phyloP scores from a whole-genome alignment of 106 monocot genomes.

The Chionographis japonica region DNA sequence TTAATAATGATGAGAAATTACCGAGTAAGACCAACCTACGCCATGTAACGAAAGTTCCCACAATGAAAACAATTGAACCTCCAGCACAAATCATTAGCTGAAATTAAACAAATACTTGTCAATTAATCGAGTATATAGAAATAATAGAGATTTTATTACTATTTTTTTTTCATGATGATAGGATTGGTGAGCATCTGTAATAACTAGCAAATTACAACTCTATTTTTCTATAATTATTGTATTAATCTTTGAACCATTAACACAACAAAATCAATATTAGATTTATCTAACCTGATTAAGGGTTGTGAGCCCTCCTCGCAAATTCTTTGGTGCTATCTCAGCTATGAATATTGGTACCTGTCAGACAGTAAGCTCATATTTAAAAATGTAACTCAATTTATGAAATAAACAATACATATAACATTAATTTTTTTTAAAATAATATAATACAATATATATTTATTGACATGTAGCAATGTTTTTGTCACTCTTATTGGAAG shows the following conservation, averaged over 20 bases:
- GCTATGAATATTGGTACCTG: slow-evolving; percentile 73
- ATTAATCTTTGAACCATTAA: not conserved
- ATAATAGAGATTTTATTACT: too few relatives aligned
- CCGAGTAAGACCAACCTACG: slow-evolving; percentile 36
- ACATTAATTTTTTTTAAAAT: too few relatives aligned
- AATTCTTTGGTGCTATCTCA: slow-evolving; percentile 72
- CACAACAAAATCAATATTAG: not conserved
- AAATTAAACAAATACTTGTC: not conserved
- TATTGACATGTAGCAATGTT: too few relatives aligned
- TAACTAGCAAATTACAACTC: not conserved
- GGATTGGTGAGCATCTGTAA: too few relatives aligned
- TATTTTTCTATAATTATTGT: not conserved
- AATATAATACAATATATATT: too few relatives aligned
- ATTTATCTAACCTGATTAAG: slow-evolving; percentile 41
- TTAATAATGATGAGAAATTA: slow-evolving; percentile 5
- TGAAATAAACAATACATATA: too few relatives aligned
- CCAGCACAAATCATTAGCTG: slow-evolving; percentile 57
- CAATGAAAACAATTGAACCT: slow-evolving; percentile 32
- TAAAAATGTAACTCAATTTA: too few relatives aligned
- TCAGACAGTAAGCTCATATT: not conserved
- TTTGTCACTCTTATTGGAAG: too few relatives aligned
- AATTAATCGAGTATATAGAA: too few relatives aligned
- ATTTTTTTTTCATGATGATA: too few relatives aligned
- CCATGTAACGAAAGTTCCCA: slow-evolving; percentile 59
- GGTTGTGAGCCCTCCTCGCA: slow-evolving; percentile 60